phyloP scores from a whole-genome alignment of 345 rosid species.

The Moringa oleifera region DNA sequence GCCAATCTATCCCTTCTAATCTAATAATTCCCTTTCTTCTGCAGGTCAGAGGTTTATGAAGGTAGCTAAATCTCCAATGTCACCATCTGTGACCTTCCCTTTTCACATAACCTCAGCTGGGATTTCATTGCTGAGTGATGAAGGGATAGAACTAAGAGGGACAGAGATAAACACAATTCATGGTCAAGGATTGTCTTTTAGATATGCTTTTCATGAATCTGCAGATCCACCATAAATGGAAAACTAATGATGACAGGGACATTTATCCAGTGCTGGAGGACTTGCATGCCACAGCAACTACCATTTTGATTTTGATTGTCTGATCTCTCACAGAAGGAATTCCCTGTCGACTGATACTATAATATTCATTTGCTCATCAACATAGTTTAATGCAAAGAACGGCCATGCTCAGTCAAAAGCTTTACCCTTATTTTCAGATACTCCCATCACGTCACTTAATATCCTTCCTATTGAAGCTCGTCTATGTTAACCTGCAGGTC shows the following conservation, averaged over 20 bases:
- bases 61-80: slow-evolving; percentile 82
- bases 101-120: slow-evolving; percentile 62
- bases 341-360: background rate
- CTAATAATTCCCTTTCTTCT: slow-evolving; percentile 9
- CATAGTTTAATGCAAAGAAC: background rate
- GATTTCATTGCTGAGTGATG: slow-evolving; percentile 51
- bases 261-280: background rate
- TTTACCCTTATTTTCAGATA: slow-evolving; percentile 4
- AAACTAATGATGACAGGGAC: background rate
- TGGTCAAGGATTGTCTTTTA: slow-evolving; percentile 33
- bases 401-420: background rate
- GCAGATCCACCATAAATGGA: too few relatives aligned
- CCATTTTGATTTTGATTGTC: too few relatives aligned
- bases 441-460: too few relatives aligned
- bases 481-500: slow-evolving; percentile 28
- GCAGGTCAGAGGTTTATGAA: slow-evolving; percentile 73
- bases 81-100: slow-evolving; percentile 73
- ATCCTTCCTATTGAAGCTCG: slow-evolving; percentile 1
- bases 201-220: background rate
- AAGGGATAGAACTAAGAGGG: slow-evolving; percentile 53
- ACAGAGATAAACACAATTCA: slow-evolving; percentile 56
- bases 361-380: background rate
- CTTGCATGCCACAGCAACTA: background rate
- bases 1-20: slow-evolving; percentile 1
- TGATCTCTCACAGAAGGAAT: background rate